Conservation (phyloP, 2,329 filamentous ascomycete genomes). For the Colletotrichum sp. region DNA sequence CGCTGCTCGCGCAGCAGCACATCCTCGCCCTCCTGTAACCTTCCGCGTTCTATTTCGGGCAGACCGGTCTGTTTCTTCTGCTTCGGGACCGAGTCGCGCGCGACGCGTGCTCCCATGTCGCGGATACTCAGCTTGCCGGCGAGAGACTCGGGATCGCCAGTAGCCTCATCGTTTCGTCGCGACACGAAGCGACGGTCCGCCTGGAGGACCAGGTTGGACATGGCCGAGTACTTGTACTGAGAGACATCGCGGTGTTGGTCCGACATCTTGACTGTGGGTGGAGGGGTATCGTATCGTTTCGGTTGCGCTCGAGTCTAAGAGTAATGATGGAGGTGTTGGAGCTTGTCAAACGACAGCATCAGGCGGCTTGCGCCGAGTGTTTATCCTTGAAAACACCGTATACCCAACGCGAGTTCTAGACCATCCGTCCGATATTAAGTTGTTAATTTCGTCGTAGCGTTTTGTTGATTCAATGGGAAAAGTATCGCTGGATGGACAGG, state of each 20-base stretch:
- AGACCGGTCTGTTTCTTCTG: slow-evolving; percentile 76
- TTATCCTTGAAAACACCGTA: slow-evolving; percentile 10
- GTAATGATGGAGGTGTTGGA: slow-evolving; percentile 9
- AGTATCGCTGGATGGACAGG: not conserved
- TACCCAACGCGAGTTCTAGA: not conserved
- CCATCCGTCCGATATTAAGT: not conserved
- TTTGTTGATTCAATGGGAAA: not conserved
- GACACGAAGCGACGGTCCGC: slow-evolving; percentile 96
- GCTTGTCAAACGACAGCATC: slow-evolving; percentile 18
- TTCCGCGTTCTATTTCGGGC: slow-evolving; percentile 75
- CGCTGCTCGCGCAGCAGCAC: slow-evolving; percentile 83
- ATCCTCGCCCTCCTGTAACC: slow-evolving; percentile 80
- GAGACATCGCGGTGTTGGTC: slow-evolving; percentile 82
- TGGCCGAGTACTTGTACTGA: slow-evolving; percentile 98
- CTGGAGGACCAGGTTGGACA: slow-evolving; percentile 99
- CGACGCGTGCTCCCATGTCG: slow-evolving; percentile 90
- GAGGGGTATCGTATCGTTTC: slow-evolving; percentile 9
- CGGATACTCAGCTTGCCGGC: slow-evolving; percentile 91
- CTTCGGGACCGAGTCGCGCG: slow-evolving; percentile 80
- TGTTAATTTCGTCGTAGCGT: not conserved
- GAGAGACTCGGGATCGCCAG: slow-evolving; percentile 95
- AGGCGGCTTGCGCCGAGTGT: slow-evolving; percentile 17
- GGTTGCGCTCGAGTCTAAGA: not conserved
- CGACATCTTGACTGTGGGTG: slow-evolving; percentile 63
- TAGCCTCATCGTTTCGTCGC: slow-evolving; percentile 90